Evolutionary conservation across 2,329 filamentous ascomycete genomes (phyloP).

Genomic region (Diaporthe velutina): DNA sequence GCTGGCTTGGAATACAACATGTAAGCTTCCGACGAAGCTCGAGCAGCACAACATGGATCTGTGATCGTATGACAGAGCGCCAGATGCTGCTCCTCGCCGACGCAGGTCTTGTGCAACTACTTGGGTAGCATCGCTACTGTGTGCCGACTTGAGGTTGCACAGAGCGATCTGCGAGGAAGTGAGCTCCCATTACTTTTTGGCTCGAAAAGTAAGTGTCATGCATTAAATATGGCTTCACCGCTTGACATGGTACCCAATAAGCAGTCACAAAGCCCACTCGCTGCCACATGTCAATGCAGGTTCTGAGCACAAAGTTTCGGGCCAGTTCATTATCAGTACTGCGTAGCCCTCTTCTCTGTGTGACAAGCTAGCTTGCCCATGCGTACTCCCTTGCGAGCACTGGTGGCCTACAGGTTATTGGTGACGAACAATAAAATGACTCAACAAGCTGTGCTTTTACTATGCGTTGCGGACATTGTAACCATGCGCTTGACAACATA

Average conservation of each 20-base stretch:
- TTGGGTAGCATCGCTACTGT: no score
- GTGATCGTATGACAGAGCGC: conserved; percentile 12
- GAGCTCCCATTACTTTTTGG: no score
- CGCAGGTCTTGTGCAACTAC: neutral
- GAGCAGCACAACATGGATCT: conserved; percentile 5
- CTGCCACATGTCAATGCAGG: neutral
- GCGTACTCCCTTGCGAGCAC: neutral
- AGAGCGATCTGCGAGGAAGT: no score
- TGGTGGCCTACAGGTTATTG: neutral
- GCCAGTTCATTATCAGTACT: neutral
- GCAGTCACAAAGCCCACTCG: neutral
- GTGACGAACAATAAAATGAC: no score
- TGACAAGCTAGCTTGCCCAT: neutral
- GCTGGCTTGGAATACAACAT: no score
- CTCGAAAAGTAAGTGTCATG: neutral
- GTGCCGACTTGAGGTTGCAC: neutral
- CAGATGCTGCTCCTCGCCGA: conserved; percentile 15
- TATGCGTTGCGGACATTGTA: no score
- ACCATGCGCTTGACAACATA: no score
- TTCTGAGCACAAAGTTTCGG: neutral
- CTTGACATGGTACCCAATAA: neutral
- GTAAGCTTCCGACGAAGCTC: neutral
- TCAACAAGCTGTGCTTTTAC: no score
- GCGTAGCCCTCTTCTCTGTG: neutral
- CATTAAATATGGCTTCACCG: neutral